Percentiles rank a stretch among this genome's conserved stretches.
phyloP scores from a whole-genome alignment of 2,329 filamentous ascomycete genomes.

The Sporothrix phasma region DNA sequence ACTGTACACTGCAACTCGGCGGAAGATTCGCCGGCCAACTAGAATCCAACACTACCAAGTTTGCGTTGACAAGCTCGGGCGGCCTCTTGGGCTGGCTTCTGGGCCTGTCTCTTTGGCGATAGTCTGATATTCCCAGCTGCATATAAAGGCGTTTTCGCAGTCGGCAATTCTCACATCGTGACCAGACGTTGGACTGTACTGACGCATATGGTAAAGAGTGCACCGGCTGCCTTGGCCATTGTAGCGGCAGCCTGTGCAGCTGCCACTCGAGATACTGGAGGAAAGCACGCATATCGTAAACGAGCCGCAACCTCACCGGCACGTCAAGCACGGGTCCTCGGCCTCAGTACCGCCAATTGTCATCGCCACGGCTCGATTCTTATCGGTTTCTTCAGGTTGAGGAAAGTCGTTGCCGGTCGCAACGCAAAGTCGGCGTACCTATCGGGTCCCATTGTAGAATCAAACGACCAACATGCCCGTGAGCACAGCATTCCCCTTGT shows the following conservation, averaged over 20 bases:
- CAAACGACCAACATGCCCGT: not conserved
- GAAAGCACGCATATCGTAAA: not conserved
- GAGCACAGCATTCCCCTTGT: not conserved
- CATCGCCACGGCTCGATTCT: not conserved
- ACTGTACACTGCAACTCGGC: no score
- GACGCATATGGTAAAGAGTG: not conserved
- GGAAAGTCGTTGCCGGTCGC: not conserved
- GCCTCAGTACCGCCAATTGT: not conserved
- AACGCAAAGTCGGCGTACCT: not conserved
- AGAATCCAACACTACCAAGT: no score
- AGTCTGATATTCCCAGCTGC: not conserved
- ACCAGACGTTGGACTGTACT: not conserved
- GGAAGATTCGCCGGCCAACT: no score
- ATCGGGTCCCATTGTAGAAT: not conserved
- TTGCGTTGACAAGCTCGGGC: no score
- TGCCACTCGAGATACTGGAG: not conserved
- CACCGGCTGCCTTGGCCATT: not conserved
- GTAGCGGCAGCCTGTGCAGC: not conserved
- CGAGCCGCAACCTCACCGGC: not conserved
- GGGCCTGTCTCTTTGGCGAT: no score
- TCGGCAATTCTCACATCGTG: not conserved
- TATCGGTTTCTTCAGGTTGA: not conserved
- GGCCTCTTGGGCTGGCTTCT: no score
- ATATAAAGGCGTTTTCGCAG: no score
- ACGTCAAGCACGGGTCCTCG: not conserved